Conservation (phyloP, 495 filamentous ascomycete species). For the Xylaria castorea region DNA sequence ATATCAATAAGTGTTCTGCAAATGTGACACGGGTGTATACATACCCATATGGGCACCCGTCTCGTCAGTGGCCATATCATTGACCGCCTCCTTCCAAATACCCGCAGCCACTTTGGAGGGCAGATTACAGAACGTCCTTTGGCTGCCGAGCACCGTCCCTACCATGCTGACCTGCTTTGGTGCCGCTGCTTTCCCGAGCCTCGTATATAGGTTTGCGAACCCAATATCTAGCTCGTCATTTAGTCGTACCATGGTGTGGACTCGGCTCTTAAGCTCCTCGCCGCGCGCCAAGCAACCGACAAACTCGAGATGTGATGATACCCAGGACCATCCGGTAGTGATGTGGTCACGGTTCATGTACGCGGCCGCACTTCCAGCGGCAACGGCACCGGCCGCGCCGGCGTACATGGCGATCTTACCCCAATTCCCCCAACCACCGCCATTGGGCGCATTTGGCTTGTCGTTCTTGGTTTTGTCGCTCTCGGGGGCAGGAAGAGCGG, state of each 20-base stretch:
- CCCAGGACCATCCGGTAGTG: slow-evolving; percentile 75
- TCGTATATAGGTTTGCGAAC: slow-evolving; percentile 83
- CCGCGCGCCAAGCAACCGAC: slow-evolving; percentile 83
- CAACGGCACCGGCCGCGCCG: slow-evolving; percentile 78
- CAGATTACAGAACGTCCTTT: slow-evolving; percentile 83
- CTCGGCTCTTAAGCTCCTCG: slow-evolving; percentile 74
- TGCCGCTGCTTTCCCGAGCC: slow-evolving; percentile 69
- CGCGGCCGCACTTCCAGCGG: slow-evolving; percentile 85
- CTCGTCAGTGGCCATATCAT: slow-evolving; percentile 81
- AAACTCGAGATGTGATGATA: slow-evolving; percentile 92
- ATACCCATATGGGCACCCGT: slow-evolving; percentile 77
- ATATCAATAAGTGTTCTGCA: slow-evolving; percentile 27
- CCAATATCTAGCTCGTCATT: slow-evolving; percentile 64
- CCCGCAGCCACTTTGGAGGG: slow-evolving; percentile 61
- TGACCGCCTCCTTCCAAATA: slow-evolving; percentile 72
- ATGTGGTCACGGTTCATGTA: slow-evolving; percentile 85
- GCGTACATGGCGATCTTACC: slow-evolving; percentile 84
- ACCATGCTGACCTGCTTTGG: slow-evolving; percentile 51
- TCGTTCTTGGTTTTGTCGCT: slow-evolving; percentile 42
- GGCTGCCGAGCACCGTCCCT: slow-evolving; percentile 60
- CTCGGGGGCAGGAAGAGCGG: slow-evolving; percentile 43
- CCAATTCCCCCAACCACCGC: slow-evolving; percentile 68
- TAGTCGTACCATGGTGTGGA: slow-evolving; percentile 64
- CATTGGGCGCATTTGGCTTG: slow-evolving; percentile 46
- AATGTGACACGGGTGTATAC: slow-evolving; percentile 32